A percentile compares a stretch with the other conserved stretches of the same genome.
These are phyloP conservation scores for Backusella australiensis DNA, from an alignment of 192 early-diverging fungal species.

Conservation along the genomic window DNA sequence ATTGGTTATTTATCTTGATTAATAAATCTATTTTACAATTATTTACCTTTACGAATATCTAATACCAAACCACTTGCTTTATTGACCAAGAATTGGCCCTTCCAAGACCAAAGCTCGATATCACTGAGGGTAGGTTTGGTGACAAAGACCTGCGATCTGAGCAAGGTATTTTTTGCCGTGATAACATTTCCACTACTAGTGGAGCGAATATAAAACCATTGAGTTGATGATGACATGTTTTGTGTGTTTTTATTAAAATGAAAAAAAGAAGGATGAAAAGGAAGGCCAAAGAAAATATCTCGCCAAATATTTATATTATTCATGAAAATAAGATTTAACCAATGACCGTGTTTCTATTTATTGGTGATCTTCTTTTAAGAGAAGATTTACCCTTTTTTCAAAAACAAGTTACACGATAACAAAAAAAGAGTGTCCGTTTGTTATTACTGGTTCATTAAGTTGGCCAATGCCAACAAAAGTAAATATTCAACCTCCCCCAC, in stretches of 20 bases:
- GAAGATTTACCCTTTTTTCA: neutral
- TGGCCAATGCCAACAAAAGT: neutral
- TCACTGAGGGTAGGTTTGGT: conserved; percentile 12
- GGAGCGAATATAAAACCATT: conserved; percentile 37
- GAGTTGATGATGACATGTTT: conserved; percentile 1
- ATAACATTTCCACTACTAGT: conserved; percentile 25
- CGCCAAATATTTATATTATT: neutral
- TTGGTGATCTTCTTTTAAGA: neutral
- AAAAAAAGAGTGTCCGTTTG: neutral
- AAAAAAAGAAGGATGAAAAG: neutral
- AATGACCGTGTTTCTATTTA: neutral
- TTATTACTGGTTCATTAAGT: neutral
- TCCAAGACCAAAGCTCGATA: conserved; percentile 32
- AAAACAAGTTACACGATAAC: neutral
- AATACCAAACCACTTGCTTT: conserved; percentile 31
- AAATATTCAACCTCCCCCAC: neutral
- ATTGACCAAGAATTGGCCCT: conserved; percentile 28
- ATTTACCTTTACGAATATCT: conserved; percentile 38
- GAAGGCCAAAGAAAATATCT: neutral
- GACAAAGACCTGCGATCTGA: conserved; percentile 24
- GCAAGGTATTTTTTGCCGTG: neutral
- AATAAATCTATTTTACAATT: too few species aligned
- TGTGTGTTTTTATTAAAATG: neutral
- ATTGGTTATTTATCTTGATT: too few species aligned
- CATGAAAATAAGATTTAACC: neutral